A percentile compares a stretch with the other conserved stretches of the same genome.
Conservation (phyloP, 306 rosid genomes). For the Acacia melanoxylon region DNA sequence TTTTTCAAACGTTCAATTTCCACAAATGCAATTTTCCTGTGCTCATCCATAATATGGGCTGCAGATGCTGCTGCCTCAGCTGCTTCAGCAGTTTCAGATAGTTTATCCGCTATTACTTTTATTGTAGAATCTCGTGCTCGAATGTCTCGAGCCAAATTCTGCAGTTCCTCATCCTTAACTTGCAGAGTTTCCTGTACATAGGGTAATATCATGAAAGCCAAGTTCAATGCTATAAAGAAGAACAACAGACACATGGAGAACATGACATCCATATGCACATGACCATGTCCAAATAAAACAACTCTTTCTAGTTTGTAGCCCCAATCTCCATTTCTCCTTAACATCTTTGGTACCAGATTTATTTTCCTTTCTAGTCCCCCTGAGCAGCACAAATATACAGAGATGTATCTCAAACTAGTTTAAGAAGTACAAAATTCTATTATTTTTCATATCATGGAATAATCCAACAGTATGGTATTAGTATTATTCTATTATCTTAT, state of each 20-base stretch:
- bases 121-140: conserved; percentile 96
- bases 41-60: conserved; percentile 90
- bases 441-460: too few relatives aligned
- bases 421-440: too few relatives aligned
- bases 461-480: too few relatives aligned
- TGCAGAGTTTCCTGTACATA: conserved; percentile 77
- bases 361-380: neutral
- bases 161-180: conserved; percentile 97
- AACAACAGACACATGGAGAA: conserved; percentile 17
- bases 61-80: conserved; percentile 99
- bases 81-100: conserved; percentile 97
- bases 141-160: conserved; percentile 84
- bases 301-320: neutral
- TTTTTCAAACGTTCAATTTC: conserved; percentile 73
- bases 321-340: neutral
- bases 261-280: conserved; percentile 1
- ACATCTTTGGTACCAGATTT: neutral
- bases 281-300: conserved; percentile 5
- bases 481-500: too few relatives aligned
- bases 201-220: conserved; percentile 24
- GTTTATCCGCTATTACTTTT: conserved; percentile 85
- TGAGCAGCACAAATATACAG: neutral
- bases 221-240: conserved; percentile 23
- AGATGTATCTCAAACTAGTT: too few relatives aligned
- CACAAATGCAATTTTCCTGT: conserved; percentile 72